A percentile compares a stretch with the other conserved stretches of the same genome.
phyloP scores from a whole-genome alignment of 2,329 filamentous ascomycete species.

The Elsinoe ampelina region DNA sequence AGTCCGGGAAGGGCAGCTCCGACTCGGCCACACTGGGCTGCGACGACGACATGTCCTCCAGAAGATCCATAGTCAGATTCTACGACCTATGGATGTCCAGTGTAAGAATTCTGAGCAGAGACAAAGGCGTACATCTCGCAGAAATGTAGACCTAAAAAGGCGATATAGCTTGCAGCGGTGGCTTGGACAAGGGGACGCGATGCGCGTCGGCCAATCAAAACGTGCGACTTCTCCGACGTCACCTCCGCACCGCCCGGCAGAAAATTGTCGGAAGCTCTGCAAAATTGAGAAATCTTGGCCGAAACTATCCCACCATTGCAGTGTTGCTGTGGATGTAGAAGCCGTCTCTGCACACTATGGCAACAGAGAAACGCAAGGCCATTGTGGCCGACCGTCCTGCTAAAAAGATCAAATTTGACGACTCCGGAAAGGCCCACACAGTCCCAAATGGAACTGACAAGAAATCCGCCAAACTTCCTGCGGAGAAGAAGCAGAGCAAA shows the following conservation, averaged over 20 bases:
- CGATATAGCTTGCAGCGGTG: constrained; percentile 2
- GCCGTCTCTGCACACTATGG: constrained; percentile 27
- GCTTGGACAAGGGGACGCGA: constrained; percentile 6
- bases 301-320: not conserved
- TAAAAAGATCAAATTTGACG: constrained; percentile 27
- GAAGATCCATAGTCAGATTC: not conserved
- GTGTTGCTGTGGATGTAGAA: not conserved
- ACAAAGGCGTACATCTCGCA: not conserved
- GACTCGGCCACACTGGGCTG: constrained; percentile 19
- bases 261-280: constrained; percentile 3
- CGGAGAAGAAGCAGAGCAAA: constrained; percentile 17
- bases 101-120: not conserved
- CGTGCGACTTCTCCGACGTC: constrained; percentile 3
- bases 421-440: constrained; percentile 19
- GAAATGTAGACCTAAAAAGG: not conserved
- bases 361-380: constrained; percentile 39
- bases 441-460: constrained; percentile 24
- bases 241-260: not conserved
- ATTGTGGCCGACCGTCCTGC: constrained; percentile 28
- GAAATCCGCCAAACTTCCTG: constrained; percentile 13
- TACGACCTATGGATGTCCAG: not conserved
- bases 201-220: constrained; percentile 10
- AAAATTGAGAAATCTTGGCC: constrained; percentile 13
- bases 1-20: constrained; percentile 2
- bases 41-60: constrained; percentile 25